These are phyloP conservation scores for Sutorius australiensis DNA, from an alignment of 768 basidiomycete genomes.

Conservation along the genomic window DNA sequence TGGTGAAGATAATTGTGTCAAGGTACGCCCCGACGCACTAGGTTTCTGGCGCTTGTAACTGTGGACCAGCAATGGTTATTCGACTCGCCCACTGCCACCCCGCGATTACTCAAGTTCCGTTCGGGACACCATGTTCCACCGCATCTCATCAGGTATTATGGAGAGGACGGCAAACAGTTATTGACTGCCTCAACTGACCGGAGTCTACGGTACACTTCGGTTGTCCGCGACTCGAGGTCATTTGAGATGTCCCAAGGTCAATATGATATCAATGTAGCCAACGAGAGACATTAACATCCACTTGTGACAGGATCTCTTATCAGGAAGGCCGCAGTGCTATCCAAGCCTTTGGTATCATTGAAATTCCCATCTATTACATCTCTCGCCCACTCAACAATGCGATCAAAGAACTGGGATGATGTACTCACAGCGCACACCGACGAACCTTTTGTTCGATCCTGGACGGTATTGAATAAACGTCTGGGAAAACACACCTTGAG, in stretches of 20 bases:
- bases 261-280: conserved; percentile 1
- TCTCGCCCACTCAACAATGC: conserved; percentile 71
- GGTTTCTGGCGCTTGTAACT: conserved; percentile 3
- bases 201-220: conserved; percentile 82
- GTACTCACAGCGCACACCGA: conserved; percentile 87
- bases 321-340: conserved; percentile 75
- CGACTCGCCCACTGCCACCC: conserved; percentile 83
- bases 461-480: conserved; percentile 81
- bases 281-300: conserved; percentile 1
- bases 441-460: conserved; percentile 79
- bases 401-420: conserved; percentile 97
- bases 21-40: conserved; percentile 46
- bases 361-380: conserved; percentile 81
- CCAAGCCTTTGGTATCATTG: conserved; percentile 74
- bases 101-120: conserved; percentile 85
- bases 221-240: conserved; percentile 92
- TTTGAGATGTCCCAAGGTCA: conserved; percentile 92
- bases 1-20: conserved; percentile 92
- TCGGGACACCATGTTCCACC: conserved; percentile 92
- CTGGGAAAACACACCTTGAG: conserved; percentile 73
- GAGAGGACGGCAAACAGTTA: conserved; percentile 94
- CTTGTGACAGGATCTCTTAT: conserved; percentile 64
- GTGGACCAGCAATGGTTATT: conserved; percentile 89
- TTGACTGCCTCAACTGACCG: conserved; percentile 88
- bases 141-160: conserved; percentile 90